These are phyloP conservation scores for Ophiostoma quercus DNA, from an alignment of 2,329 filamentous ascomycete species.

Conservation along the genomic window DNA sequence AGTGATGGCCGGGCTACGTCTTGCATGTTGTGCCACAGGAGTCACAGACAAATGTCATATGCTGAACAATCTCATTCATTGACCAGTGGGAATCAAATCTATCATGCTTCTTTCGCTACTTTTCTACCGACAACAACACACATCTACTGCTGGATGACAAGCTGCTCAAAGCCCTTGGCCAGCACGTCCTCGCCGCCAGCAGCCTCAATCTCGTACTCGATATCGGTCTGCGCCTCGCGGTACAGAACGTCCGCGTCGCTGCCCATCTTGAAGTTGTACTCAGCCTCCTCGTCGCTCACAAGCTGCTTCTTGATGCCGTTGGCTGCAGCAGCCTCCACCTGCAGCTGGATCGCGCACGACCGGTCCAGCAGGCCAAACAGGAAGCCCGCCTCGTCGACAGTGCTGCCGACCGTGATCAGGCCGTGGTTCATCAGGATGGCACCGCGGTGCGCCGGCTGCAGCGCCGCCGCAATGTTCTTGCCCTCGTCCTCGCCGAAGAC, in stretches of 20 bases:
- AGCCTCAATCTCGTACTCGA: slow-evolving; percentile 44
- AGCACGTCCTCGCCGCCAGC: slow-evolving; percentile 34
- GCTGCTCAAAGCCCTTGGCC: slow-evolving; percentile 31
- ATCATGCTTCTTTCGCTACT: not conserved
- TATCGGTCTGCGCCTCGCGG: slow-evolving; percentile 43
- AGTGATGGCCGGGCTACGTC: not conserved
- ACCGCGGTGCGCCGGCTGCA: slow-evolving; percentile 49
- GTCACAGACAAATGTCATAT: not conserved
- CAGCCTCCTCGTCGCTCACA: slow-evolving; percentile 37
- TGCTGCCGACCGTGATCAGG: slow-evolving; percentile 54
- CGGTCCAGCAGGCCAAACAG: slow-evolving; percentile 56
- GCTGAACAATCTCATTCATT: not conserved
- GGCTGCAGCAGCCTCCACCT: slow-evolving; percentile 52
- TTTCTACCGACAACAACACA: not conserved
- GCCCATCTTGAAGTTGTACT: slow-evolving; percentile 42
- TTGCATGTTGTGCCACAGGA: not conserved
- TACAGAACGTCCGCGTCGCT: slow-evolving; percentile 44
- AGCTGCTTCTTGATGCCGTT: slow-evolving; percentile 28
- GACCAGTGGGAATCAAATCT: slow-evolving; percentile 2
- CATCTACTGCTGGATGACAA: slow-evolving; percentile 22
- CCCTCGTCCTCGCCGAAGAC: slow-evolving; percentile 55
- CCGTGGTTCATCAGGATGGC: slow-evolving; percentile 58
- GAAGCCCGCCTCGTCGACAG: slow-evolving; percentile 60
- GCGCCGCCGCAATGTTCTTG: slow-evolving; percentile 42
- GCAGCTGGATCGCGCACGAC: slow-evolving; percentile 62